Percentiles rank a stretch among this genome's conserved stretches.
Conservation (phyloP, 2,329 filamentous ascomycete genomes). For the Sclerotinia minor region DNA sequence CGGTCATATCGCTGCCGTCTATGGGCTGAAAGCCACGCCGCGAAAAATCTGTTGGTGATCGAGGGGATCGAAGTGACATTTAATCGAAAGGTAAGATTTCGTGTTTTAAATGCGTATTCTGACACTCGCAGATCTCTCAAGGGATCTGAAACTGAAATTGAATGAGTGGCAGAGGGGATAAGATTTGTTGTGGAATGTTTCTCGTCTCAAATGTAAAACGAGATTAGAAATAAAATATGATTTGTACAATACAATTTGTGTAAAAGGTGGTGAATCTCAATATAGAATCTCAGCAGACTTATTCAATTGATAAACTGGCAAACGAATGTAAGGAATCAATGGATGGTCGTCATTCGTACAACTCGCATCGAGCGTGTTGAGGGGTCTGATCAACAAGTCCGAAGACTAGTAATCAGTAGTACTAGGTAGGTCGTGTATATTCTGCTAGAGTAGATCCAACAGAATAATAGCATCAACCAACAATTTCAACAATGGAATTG, state of each 20-base stretch:
- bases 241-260: not conserved
- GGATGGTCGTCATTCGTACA: slow-evolving; percentile 8
- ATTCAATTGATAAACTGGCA: slow-evolving; percentile 6
- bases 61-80: slow-evolving; percentile 38
- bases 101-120: not conserved
- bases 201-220: slow-evolving; percentile 3
- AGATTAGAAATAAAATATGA: slow-evolving; percentile 2
- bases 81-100: not conserved
- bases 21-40: slow-evolving; percentile 38
- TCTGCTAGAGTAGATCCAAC: not conserved
- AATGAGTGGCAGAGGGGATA: not conserved
- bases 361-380: slow-evolving; percentile 9
- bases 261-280: slow-evolving; percentile 6
- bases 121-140: not conserved
- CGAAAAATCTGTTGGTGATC: slow-evolving; percentile 35
- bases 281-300: not conserved
- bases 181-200: slow-evolving; percentile 10
- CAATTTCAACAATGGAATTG: slow-evolving; percentile 1
- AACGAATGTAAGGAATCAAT: slow-evolving; percentile 19
- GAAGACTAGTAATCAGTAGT: not conserved
- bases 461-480: not conserved
- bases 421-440: not conserved
- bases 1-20: slow-evolving; percentile 32
- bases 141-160: slow-evolving; percentile 12
- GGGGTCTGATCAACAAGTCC: slow-evolving; percentile 5